Percentiles rank a stretch among this genome's conserved stretches.
Conservation (phyloP, 306 rosid species). For the Cicer cuneatum region DNA sequence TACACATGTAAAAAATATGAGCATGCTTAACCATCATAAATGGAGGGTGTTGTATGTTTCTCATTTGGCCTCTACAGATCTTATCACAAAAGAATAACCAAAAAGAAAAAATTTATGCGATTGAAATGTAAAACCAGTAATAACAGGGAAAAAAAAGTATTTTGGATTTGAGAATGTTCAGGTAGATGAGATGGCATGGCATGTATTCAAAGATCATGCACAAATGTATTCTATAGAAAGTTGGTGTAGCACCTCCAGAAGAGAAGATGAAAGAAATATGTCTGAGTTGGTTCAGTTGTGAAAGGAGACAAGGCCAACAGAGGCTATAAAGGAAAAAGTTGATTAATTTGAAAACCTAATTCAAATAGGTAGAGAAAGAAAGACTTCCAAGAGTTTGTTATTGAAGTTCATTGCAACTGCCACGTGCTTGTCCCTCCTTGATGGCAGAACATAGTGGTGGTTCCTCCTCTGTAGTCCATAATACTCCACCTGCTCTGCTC, state of each 20-base stretch:
- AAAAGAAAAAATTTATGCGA: neutral
- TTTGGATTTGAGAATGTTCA: neutral
- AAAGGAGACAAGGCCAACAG: neutral
- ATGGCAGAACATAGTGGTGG: too few relatives aligned
- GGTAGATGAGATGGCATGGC: neutral
- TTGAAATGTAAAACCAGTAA: neutral
- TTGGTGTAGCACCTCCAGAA: neutral
- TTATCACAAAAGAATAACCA: neutral
- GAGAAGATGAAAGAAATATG: neutral
- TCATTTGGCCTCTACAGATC: neutral
- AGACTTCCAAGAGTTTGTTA: neutral
- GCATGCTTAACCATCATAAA: neutral
- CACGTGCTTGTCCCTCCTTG: too few relatives aligned
- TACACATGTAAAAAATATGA: neutral
- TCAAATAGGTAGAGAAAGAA: neutral
- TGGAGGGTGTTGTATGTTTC: neutral
- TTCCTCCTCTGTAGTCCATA: too few relatives aligned
- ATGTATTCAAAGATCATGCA: neutral
- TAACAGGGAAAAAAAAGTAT: neutral
- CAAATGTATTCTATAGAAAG: neutral
- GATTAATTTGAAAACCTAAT: neutral
- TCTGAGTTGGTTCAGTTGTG: neutral
- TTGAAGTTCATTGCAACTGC: too few relatives aligned
- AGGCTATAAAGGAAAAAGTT: neutral
- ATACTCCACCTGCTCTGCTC: too few relatives aligned